Evolutionary conservation across 1,139 yeast species (phyloP), one percentile per base, ranked within the genome.

Genomic region (Kurtzmaniella quercitrusa): DNA sequence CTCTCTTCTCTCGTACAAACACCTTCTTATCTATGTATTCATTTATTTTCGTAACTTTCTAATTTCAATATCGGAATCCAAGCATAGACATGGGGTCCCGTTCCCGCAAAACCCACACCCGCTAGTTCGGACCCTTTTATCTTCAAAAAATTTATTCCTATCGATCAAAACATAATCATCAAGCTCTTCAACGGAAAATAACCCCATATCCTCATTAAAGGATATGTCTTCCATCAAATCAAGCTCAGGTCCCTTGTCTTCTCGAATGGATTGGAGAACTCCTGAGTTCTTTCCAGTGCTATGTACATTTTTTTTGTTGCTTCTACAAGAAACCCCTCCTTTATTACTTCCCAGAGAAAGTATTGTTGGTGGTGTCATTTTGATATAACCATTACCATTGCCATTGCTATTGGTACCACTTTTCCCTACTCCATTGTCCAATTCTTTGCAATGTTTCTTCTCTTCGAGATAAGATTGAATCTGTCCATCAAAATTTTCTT

Each of bases 101-200:
- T 61, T 63, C 23, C 66, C 56, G 50, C 76, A 71, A 50, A 70
- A 72, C n/a, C 75, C 76, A 51, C 76, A 70, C 41, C 62, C 64
- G 37, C 52, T 38, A 44, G 56, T 47, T 50, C 48, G 38, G 50
- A 29, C 14, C 41, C 43, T 38, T 11, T 41, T 37, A 7, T 40
- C 40, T 5, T 33, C 27, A 25, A 21, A 25, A 33, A 29, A 16
- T 10, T 39, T 31, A 42, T 40, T 44, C 15, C 17, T 19, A 19
- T 41, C 46, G 11, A 43, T 34, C 18, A 43, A 21, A 5, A 41
- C 39, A 23, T 43, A 41, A 27, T 34, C 41, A 21, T 38, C 41
- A 8, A 41, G 17, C 16, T 43, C 46, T 19, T 43, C 37, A 11
- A 39, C 29, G 2, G 40, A 19, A 25, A 39, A 42, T 2, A 39